Conservation (phyloP, 106 monocot species). For the Apostasia shenzhenica region DNA sequence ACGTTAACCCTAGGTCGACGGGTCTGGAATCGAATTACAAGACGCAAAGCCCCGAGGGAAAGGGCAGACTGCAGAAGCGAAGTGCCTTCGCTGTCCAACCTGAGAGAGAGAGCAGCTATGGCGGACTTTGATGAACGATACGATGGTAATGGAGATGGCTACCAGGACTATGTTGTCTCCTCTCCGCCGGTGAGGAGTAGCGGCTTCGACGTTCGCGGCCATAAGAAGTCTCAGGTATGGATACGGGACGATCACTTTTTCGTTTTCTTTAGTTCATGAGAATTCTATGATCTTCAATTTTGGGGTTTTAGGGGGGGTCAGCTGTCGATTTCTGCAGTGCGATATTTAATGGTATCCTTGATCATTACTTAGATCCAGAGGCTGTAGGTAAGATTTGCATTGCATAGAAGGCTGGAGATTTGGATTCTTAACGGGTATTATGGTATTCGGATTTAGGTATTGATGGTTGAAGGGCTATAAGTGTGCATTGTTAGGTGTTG, state of each 20-base stretch:
- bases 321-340: background rate
- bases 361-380: background rate
- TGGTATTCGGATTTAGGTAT: too few species aligned
- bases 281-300: background rate
- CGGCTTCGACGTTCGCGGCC: slow-evolving; percentile 3
- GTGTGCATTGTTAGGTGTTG: too few species aligned
- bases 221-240: background rate
- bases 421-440: too few species aligned
- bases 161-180: slow-evolving; percentile 8
- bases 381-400: background rate
- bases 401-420: too few species aligned
- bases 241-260: background rate
- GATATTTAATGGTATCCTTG: background rate
- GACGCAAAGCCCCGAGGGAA: too few species aligned
- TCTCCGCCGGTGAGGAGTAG: background rate
- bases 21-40: too few species aligned
- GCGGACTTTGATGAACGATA: slow-evolving; percentile 10
- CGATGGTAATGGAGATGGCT: slow-evolving; percentile 6
- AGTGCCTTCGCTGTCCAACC: background rate
- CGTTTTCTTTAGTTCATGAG: background rate
- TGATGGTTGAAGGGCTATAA: too few species aligned
- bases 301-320: background rate
- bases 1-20: too few species aligned
- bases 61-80: background rate
- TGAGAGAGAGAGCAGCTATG: background rate